Conservation (phyloP, 495 filamentous ascomycete species). For the Aspergillus conjunctus region DNA sequence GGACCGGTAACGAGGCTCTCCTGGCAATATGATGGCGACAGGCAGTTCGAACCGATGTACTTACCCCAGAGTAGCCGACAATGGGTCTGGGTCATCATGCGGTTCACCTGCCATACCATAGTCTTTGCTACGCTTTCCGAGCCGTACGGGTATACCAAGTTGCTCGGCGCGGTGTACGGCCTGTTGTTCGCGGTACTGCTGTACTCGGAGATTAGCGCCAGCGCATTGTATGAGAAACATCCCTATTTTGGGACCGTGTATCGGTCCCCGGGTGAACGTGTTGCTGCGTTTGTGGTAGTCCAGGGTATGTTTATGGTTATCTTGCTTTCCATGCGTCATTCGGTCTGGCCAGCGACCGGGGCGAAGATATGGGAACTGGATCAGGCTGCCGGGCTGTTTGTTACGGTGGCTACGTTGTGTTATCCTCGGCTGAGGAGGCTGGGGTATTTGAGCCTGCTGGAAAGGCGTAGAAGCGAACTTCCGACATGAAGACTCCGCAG, state of each 20-base stretch:
- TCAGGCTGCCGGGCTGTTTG: neutral
- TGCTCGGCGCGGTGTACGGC: neutral
- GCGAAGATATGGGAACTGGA: constrained; percentile 3
- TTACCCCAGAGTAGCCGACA: neutral
- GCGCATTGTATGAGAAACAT: neutral
- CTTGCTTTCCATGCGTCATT: neutral
- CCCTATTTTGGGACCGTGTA: neutral
- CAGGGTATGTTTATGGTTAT: neutral
- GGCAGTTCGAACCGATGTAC: neutral
- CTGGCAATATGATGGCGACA: neutral
- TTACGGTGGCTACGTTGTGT: neutral
- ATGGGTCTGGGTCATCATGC: neutral
- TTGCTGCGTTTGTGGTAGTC: neutral
- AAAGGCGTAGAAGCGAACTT: neutral
- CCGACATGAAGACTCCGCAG: neutral
- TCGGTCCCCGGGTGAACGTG: neutral
- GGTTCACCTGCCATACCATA: neutral
- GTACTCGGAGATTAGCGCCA: neutral
- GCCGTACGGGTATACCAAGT: neutral
- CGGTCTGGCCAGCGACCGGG: constrained; percentile 4
- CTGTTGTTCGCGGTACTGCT: neutral
- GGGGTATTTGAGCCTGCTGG: neutral
- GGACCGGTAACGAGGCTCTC: neutral
- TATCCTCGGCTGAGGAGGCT: neutral
- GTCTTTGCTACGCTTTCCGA: neutral